Conservation (phyloP, 345 rosid genomes). For the Gossypium longicalyx region DNA sequence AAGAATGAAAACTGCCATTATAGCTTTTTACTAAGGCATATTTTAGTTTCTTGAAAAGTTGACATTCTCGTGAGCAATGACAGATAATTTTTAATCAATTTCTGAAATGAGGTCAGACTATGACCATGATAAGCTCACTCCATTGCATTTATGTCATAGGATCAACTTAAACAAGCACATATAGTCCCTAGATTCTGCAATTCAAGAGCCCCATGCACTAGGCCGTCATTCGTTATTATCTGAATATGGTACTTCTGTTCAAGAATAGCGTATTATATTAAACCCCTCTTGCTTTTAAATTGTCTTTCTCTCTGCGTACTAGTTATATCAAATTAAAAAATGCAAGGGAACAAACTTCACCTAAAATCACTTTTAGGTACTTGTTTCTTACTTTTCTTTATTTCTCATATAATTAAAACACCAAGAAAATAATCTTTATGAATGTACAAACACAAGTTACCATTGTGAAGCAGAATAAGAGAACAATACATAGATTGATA, state of each 20-base stretch:
- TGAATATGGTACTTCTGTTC: background rate
- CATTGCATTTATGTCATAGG: background rate
- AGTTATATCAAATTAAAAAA: background rate
- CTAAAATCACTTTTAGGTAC: background rate
- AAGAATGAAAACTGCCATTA: background rate
- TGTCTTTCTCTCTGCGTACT: background rate
- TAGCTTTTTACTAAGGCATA: background rate
- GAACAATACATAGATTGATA: background rate
- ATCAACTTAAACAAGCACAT: background rate
- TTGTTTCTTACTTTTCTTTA: constrained; percentile 1
- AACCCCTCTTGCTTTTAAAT: background rate
- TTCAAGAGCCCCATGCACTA: background rate
- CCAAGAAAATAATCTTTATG: background rate
- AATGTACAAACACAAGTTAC: background rate
- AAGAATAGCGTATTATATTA: background rate
- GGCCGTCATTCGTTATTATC: background rate
- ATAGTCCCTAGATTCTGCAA: background rate
- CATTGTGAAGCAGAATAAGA: background rate
- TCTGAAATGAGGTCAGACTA: background rate
- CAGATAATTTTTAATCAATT: background rate
- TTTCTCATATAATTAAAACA: background rate
- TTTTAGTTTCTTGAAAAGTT: background rate
- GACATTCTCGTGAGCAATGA: background rate
- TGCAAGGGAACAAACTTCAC: background rate
- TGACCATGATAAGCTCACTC: background rate